Conservation (phyloP, 305 asterid genomes). For the Fraxinus paxiana region DNA sequence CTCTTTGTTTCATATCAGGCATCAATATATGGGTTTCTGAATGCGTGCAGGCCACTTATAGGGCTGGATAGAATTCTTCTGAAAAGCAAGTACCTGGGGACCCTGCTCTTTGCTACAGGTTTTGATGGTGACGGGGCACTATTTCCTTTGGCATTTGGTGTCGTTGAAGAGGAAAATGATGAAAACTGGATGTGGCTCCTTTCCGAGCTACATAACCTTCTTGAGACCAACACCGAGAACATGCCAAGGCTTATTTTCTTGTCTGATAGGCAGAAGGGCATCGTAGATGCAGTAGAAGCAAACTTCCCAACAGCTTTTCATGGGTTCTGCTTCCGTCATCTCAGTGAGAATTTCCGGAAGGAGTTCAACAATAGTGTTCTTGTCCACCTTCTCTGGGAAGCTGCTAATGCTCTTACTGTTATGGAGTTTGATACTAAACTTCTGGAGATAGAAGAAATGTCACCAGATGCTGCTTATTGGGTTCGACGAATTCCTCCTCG, state of each 20-base stretch:
- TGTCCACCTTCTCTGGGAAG: slow-evolving; percentile 58
- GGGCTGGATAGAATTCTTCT: slow-evolving; percentile 54
- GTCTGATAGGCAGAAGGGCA: slow-evolving; percentile 57
- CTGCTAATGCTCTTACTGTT: slow-evolving; percentile 54
- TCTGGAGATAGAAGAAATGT: slow-evolving; percentile 44
- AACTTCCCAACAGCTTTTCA: slow-evolving; percentile 77
- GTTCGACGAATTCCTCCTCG: slow-evolving; percentile 45
- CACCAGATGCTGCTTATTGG: slow-evolving; percentile 66
- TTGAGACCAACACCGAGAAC: slow-evolving; percentile 64
- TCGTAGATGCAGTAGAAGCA: slow-evolving; percentile 52
- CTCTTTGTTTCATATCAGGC: slow-evolving; percentile 67
- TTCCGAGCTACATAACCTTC: slow-evolving; percentile 53
- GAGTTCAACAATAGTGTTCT: slow-evolving; percentile 59
- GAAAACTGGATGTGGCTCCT: slow-evolving; percentile 79
- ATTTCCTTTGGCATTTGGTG: slow-evolving; percentile 69
- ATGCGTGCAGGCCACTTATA: slow-evolving; percentile 60
- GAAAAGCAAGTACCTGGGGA: slow-evolving; percentile 62
- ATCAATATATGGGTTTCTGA: slow-evolving; percentile 60
- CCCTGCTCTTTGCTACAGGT: slow-evolving; percentile 57
- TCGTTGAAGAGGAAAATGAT: slow-evolving; percentile 63
- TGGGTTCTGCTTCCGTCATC: slow-evolving; percentile 66
- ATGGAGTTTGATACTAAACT: slow-evolving; percentile 45
- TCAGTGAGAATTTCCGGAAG: slow-evolving; percentile 50
- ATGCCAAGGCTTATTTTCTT: slow-evolving; percentile 70
- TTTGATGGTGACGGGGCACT: slow-evolving; percentile 68